Evolutionary conservation across 2,329 filamentous ascomycete species (phyloP), one percentile per base, ranked within the genome.

Genomic region (Neofusicoccum sp.): DNA sequence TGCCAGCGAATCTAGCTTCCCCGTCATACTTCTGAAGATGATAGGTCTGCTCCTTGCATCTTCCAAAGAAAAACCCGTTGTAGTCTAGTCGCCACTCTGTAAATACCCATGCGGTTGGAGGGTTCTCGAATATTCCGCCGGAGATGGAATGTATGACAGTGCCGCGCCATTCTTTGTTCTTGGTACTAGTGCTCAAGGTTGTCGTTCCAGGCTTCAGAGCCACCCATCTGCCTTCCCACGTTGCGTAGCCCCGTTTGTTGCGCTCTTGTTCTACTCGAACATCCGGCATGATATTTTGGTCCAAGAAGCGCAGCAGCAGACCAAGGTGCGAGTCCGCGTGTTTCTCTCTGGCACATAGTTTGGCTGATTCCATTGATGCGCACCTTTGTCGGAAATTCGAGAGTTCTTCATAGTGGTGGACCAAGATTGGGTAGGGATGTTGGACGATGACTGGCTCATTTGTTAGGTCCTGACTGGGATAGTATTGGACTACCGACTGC

Each of bases 351-450:
- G 43, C 33, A 16, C 64, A 65, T 14, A 56, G 22, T 0, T 65
- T 56, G 4, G 43, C 22, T 16, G 44, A 36, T 4, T 48, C 34
- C 5, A 48, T 47, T 29, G 29, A 33, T 5, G 33, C 6, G 14
- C 33, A 52, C 11, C 6, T 14, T 1, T 49, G 48, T 34, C 61
- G 56, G 29, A 56, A 65, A 12, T 59, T 9, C 5, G 41, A 36
- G 6, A 64, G 34, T 6, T 64, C 58, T 9, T 64, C 62, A 16
- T 64, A 64, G 31, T 65, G 62, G 41, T 62, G 64, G 7, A 58
- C 52, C 1, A 65, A 45, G n/a, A 64, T 49, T 5, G 62, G 41
- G 29, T 62, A 65, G 4, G 64, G 64, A 4, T 56, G 28, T 16
- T 2, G 12, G 6, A 65, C 56, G 16, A 56, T 54, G 11, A 65